phyloP scores from a whole-genome alignment of 768 basidiomycete species.

The Crucibulum laeve region DNA sequence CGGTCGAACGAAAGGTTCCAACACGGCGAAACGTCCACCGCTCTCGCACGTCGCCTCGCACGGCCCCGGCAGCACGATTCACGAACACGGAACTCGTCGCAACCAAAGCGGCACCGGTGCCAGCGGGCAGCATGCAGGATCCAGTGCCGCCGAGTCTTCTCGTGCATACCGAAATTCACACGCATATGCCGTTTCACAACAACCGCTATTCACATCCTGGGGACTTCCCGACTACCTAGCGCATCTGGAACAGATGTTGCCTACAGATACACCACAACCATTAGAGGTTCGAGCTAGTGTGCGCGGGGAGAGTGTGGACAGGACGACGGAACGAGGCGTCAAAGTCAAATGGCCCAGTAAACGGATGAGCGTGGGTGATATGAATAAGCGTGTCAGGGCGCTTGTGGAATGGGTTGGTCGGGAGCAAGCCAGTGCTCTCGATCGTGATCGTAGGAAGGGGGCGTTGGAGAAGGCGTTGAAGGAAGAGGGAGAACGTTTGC shows the following conservation, averaged over 20 bases:
- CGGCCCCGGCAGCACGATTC: constrained; percentile 22
- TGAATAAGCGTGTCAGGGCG: constrained; percentile 91
- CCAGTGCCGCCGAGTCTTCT: constrained; percentile 42
- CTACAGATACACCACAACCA: constrained; percentile 68
- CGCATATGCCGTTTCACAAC: constrained; percentile 75
- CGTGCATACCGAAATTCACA: constrained; percentile 76
- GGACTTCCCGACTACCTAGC: constrained; percentile 89
- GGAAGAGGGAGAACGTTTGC: constrained; percentile 18
- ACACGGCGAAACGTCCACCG: constrained; percentile 31
- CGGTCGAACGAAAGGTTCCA: constrained; percentile 34
- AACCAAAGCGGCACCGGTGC: constrained; percentile 34
- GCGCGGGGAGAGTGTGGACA: constrained; percentile 53
- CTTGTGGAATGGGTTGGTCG: constrained; percentile 93
- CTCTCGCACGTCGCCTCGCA: constrained; percentile 22
- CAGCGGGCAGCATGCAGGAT: constrained; percentile 29
- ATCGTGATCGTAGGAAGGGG: constrained; percentile 64
- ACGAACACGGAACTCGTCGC: constrained; percentile 48
- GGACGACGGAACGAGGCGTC: constrained; percentile 69
- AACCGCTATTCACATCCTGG: constrained; percentile 82
- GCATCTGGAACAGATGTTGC: constrained; percentile 81
- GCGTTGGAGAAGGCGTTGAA: constrained; percentile 57
- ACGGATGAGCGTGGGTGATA: constrained; percentile 93
- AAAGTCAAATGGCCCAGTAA: constrained; percentile 93
- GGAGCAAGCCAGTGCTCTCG: constrained; percentile 73
- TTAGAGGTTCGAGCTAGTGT: constrained; percentile 51